Evolutionary conservation across 2,329 filamentous ascomycete genomes (phyloP).

Genomic region (Malbranchea cinnamomea): DNA sequence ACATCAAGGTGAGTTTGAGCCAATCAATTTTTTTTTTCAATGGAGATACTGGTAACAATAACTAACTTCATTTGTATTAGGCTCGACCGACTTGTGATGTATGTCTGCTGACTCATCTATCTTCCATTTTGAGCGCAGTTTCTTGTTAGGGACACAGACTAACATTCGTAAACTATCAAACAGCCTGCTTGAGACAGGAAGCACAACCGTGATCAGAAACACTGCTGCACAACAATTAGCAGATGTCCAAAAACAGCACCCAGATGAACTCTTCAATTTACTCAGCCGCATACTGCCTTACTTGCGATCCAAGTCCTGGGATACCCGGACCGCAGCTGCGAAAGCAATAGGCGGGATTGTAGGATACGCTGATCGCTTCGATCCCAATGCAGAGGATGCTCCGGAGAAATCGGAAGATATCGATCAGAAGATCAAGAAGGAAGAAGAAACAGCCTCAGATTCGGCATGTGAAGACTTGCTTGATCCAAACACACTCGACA

Average conservation of each 20-base stretch:
- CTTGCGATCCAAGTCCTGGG: constrained; percentile 88
- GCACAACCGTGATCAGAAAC: constrained; percentile 87
- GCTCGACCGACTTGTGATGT: constrained; percentile 78
- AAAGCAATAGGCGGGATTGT: constrained; percentile 92
- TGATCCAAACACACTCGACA: constrained; percentile 58
- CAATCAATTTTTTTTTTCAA: constrained; percentile 13
- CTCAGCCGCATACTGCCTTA: constrained; percentile 91
- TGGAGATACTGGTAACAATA: constrained; percentile 11
- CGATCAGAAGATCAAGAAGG: constrained; percentile 24
- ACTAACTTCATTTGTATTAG: constrained; percentile 33
- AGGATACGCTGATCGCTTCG: constrained; percentile 71
- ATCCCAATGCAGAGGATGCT: constrained; percentile 67
- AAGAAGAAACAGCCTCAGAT: constrained; percentile 20
- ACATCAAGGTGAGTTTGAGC: constrained; percentile 25
- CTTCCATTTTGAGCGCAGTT: constrained; percentile 1
- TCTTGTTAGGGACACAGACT: not conserved
- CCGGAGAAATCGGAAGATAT: constrained; percentile 34
- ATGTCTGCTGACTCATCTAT: constrained; percentile 31
- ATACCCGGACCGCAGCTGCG: constrained; percentile 82
- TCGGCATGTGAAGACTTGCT: constrained; percentile 44
- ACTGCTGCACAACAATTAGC: constrained; percentile 93
- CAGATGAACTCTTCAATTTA: constrained; percentile 92
- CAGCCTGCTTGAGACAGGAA: constrained; percentile 92
- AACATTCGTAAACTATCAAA: constrained; percentile 3
- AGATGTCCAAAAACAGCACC: constrained; percentile 95